Evolutionary conservation across 805 yeast species (phyloP), one percentile per base, ranked within the genome.

Genomic region (Wickerhamiella kurtzmanii): DNA sequence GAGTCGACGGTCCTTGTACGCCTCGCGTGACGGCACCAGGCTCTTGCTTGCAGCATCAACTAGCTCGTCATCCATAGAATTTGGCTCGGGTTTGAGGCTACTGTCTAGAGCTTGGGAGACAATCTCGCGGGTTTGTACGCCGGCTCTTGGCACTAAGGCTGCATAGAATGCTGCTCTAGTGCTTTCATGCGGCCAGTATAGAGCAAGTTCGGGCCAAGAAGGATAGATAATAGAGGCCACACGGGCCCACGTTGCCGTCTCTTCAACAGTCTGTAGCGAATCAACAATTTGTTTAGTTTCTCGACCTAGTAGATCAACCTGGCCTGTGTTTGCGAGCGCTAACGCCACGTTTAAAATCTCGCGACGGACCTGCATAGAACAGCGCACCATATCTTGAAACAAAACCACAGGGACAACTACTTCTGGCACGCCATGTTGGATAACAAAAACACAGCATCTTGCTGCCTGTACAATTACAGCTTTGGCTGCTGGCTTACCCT

Each of bases 91-190:
- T 11, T 25, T 25, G 32, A 25, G 11, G 11, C 32, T 25, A 11
- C 32, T 25, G 32, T 25, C 32, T 6, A 25, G 32, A 11, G 32
- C 11, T 11, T 25, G 32, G 32, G 11, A 25, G 9, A 25, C 32
- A 25, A 25, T 25, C 6, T 25, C 32, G 6, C 32, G 32, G 32
- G 6, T 6, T 6, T 25, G 6, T 11, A 25, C 32, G 11, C 32
- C 32, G 11, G 11, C 32, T 6, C 32, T 25, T 25, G 32, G 32
- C 11, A 25, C 32, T 6, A 25, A 6, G 4, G n/a, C 22, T 4
- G 47, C 43, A n/a, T 36, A 16, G 15, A 44, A 21, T 3, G 17
- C 37, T 13, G 43, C 22, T 2, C 38, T 38, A 37, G 28, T 38
- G 8, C 17, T 17, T 6, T 15, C 28, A 3, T 38, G n/a, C 3